Conservation (phyloP, 2,329 filamentous ascomycete genomes). For the Periconia macrospinosa region DNA sequence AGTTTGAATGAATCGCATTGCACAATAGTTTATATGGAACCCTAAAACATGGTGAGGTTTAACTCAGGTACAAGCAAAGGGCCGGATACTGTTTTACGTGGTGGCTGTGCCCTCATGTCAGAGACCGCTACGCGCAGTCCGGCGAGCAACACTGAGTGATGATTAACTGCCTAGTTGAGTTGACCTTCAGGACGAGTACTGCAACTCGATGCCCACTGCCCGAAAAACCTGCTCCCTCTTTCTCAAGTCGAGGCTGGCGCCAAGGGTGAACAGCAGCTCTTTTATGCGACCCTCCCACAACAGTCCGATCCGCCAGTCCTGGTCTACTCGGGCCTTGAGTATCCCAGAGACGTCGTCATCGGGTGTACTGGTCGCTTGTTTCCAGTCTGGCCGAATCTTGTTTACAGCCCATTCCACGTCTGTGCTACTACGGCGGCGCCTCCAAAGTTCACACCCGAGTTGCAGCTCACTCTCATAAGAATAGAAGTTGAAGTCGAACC, state of each 20-base stretch:
- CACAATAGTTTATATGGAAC: too few relatives aligned
- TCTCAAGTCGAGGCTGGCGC: constrained; percentile 80
- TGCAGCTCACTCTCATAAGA: constrained; percentile 96
- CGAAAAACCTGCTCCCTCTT: constrained; percentile 76
- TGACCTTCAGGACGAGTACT: constrained; percentile 72
- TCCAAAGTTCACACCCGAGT: constrained; percentile 91
- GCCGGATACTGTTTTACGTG: too few relatives aligned
- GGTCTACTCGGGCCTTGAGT: constrained; percentile 85
- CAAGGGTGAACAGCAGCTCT: constrained; percentile 88
- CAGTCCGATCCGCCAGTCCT: constrained; percentile 81
- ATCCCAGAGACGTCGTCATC: constrained; percentile 78
- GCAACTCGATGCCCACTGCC: constrained; percentile 75
- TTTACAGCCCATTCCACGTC: constrained; percentile 50
- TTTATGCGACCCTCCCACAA: constrained; percentile 94
- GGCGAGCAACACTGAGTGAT: not conserved
- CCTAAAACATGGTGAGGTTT: too few relatives aligned
- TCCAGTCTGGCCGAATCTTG: constrained; percentile 48
- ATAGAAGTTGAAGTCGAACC: constrained; percentile 97
- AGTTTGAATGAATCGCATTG: not conserved
- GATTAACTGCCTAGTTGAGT: constrained; percentile 11
- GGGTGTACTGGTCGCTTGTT: constrained; percentile 31
- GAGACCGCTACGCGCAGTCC: too few relatives aligned
- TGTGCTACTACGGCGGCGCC: constrained; percentile 51
- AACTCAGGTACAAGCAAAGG: too few relatives aligned
- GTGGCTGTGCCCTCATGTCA: too few relatives aligned